Evolutionary conservation across 1,139 yeast species (phyloP), one percentile per base, ranked within the genome.

Genomic region (Debaryomycetaceae sp.): DNA sequence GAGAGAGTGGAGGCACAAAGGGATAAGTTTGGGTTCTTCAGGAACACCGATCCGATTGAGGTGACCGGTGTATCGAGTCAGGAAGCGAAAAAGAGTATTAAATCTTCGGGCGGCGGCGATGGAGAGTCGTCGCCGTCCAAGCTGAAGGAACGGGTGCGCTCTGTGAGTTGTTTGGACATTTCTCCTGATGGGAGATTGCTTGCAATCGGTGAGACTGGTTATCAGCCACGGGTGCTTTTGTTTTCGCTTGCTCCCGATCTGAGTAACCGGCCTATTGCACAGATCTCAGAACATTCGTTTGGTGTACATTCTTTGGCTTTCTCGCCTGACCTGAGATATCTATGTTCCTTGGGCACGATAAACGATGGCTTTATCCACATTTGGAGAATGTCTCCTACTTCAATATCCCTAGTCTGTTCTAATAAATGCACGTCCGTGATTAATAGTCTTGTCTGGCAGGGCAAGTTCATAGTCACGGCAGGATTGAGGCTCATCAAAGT

Each of bases 141-240:
- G 46, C 45, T 66, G 22, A 71, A 69, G 46, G 76, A 77, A 45
- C 68, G 74, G 46, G 78, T 81, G 36, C 69, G 84, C 45, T 66
- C 80, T 0, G 71, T 83, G 24, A 75, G 76, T 43, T 78, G 85
- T 47, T 61, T 83, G 9, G 76, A 84, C 0, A 59, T 83, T 6
- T 75, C 87, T 0, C 80, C 84, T 0, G 75, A 78, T 54, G 70
- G 68, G 37, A 68, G 60, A 42, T 52, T 79, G 9, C 58, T 84
- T 38, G 89, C 88, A 0, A 77, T 82, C 6, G 91, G 90, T 1
- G 90, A 84, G 55, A 62, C 72, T 0, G 90, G 90, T 0, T 81
- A 81, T 50, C 80, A 75, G 49, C 90, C 91, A 0, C 64, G 88
- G 27, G 72, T 84, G 2, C 63, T 83, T 33, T 55, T 84, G 6